Conservation (phyloP, 257 asterid genomes). For the Lycium barbarum region DNA sequence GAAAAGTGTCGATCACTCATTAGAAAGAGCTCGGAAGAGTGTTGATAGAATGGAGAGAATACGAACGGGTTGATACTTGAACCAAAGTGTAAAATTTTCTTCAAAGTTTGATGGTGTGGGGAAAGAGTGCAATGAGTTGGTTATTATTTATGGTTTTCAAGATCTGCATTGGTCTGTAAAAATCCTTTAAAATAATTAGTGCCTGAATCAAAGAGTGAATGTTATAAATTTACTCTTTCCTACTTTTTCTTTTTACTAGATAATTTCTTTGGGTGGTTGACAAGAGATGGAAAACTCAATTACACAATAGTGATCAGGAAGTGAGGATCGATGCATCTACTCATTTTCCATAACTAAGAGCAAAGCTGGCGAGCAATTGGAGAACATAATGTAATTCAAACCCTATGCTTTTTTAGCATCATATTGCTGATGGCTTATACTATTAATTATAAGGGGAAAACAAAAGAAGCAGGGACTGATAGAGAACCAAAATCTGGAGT, state of each 20-base stretch:
- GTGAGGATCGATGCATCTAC: background rate
- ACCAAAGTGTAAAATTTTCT: constrained; percentile 42
- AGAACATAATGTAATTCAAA: background rate
- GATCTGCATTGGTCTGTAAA: constrained; percentile 27
- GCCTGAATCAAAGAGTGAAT: background rate
- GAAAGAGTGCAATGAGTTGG: constrained; percentile 44
- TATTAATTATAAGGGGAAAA: background rate
- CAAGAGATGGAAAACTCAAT: background rate
- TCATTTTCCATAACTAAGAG: background rate
- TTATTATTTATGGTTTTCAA: constrained; percentile 24
- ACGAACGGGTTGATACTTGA: constrained; percentile 52
- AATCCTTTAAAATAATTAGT: background rate
- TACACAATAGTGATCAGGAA: background rate
- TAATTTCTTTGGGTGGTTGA: background rate
- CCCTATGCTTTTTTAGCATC: background rate
- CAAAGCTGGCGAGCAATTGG: background rate
- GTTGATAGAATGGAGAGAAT: constrained; percentile 76
- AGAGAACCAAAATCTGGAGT: background rate
- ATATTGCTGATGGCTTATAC: background rate
- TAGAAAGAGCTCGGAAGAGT: constrained; percentile 80
- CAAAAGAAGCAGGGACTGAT: background rate
- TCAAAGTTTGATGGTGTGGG: constrained; percentile 48
- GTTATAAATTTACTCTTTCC: background rate
- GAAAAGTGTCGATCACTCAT: constrained; percentile 70
- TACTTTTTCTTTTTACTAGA: background rate